A percentile compares a stretch with the other conserved stretches of the same genome.
These are phyloP conservation scores for Saturnispora zaruensis DNA, from an alignment of 805 yeast genomes.

Conservation along the genomic window DNA sequence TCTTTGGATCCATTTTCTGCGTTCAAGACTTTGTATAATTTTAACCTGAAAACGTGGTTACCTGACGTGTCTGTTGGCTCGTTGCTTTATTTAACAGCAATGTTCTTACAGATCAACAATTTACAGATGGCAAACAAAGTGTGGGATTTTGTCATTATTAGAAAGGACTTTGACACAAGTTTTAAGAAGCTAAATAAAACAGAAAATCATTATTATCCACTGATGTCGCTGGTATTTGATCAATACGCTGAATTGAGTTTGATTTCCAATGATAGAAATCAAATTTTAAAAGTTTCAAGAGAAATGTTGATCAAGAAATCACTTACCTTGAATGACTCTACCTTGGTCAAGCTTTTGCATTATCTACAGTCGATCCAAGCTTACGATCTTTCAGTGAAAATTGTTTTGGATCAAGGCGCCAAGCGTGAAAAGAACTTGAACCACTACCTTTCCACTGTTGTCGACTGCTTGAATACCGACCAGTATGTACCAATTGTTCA, in stretches of 20 bases:
- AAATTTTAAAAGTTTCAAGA: conserved; percentile 22
- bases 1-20: conserved; percentile 21
- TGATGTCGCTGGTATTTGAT: conserved; percentile 17
- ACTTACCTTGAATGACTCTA: conserved; percentile 19
- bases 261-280: conserved; percentile 18
- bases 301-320: conserved; percentile 25
- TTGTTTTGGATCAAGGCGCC: conserved; percentile 27
- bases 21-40: conserved; percentile 20
- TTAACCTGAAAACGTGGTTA: conserved; percentile 25
- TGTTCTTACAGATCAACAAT: conserved; percentile 18
- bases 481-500: conserved; percentile 16
- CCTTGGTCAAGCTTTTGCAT: conserved; percentile 19
- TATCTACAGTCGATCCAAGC: conserved; percentile 19
- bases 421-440: conserved; percentile 22
- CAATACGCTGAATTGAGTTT: conserved; percentile 18
- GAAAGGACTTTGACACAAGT: conserved; percentile 26
- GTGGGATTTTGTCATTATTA: conserved; percentile 26
- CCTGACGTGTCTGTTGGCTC: conserved; percentile 28
- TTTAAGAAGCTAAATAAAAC: conserved; percentile 9
- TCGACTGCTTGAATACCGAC: conserved; percentile 22
- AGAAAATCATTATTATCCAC: conserved; percentile 14
- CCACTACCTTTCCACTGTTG: conserved; percentile 25
- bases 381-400: conserved; percentile 18
- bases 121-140: conserved; percentile 20
- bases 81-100: conserved; percentile 21